phyloP scores from a whole-genome alignment of 164 flowering plant genomes.

The Annona squamosa region DNA sequence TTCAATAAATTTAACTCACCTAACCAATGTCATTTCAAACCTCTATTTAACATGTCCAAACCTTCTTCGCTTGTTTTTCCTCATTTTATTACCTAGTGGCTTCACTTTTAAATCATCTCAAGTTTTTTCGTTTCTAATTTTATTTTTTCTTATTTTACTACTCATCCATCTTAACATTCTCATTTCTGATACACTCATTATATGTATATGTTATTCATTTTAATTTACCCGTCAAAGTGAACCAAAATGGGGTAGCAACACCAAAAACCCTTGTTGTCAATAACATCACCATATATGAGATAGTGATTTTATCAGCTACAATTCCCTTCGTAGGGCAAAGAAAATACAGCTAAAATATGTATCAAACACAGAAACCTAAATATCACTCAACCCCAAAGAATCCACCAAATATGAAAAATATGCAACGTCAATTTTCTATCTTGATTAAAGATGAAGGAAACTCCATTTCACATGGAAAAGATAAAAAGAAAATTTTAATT shows the following conservation, averaged over 20 bases:
- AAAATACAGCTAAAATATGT: not conserved
- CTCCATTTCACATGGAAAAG: not conserved
- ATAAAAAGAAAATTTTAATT: too few species aligned
- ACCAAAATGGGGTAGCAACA: too few species aligned
- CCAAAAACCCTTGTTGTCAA: too few species aligned
- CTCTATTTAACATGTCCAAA: too few species aligned
- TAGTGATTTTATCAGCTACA: not conserved
- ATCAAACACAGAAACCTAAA: not conserved
- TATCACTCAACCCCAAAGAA: not conserved
- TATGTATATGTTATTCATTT: not conserved
- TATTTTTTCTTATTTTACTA: not conserved
- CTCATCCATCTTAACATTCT: not conserved
- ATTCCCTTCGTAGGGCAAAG: not conserved
- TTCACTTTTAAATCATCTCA: too few species aligned
- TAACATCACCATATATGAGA: too few species aligned
- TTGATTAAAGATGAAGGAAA: not conserved
- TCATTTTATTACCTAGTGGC: too few species aligned
- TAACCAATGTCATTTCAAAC: too few species aligned
- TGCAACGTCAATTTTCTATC: not conserved
- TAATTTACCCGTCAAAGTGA: too few species aligned
- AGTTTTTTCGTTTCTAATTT: too few species aligned
- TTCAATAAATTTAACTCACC: too few species aligned
- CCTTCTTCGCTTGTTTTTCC: too few species aligned
- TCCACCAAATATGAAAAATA: not conserved
- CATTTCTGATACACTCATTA: not conserved